Evolutionary conservation across 23 red algal genomes (phyloP).

Genomic region (Pyropia yezoensis): DNA sequence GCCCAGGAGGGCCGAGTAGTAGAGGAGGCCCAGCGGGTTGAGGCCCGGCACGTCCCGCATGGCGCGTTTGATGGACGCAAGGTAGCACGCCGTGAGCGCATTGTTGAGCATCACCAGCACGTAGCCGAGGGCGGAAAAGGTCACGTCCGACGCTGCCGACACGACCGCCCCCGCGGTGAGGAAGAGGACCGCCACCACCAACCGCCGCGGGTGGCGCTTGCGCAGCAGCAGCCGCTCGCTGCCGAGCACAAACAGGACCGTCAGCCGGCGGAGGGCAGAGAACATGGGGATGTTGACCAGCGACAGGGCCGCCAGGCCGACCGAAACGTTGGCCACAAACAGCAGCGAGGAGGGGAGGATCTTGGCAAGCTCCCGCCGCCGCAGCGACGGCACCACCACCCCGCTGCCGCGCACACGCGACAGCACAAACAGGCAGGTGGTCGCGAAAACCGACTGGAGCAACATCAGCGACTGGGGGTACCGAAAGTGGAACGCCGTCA

Average conservation of each 20-base stretch:
- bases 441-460: slow-evolving; percentile 37
- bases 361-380: slow-evolving; percentile 12
- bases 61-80: slow-evolving; percentile 78
- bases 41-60: slow-evolving; percentile 28
- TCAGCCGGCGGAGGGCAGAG: slow-evolving; percentile 87
- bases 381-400: slow-evolving; percentile 23
- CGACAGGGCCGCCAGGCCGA: slow-evolving; percentile 70
- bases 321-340: slow-evolving; percentile 75
- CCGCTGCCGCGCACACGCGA: not conserved
- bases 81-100: slow-evolving; percentile 71
- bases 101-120: slow-evolving; percentile 89
- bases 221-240: slow-evolving; percentile 65
- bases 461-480: slow-evolving; percentile 61
- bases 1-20: slow-evolving; percentile 64
- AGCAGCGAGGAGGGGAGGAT: slow-evolving; percentile 36
- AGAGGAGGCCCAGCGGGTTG: slow-evolving; percentile 65
- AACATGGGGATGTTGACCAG: slow-evolving; percentile 98
- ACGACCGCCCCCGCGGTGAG: slow-evolving; percentile 88
- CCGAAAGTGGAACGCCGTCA: slow-evolving; percentile 71
- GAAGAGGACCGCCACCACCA: slow-evolving; percentile 54
- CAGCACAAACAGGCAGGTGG: slow-evolving; percentile 3
- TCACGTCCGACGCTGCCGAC: slow-evolving; percentile 72
- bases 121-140: slow-evolving; percentile 72
- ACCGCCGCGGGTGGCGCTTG: slow-evolving; percentile 41
- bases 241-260: slow-evolving; percentile 84